Conservation (phyloP, 306 rosid genomes). For the Comarum palustre region DNA sequence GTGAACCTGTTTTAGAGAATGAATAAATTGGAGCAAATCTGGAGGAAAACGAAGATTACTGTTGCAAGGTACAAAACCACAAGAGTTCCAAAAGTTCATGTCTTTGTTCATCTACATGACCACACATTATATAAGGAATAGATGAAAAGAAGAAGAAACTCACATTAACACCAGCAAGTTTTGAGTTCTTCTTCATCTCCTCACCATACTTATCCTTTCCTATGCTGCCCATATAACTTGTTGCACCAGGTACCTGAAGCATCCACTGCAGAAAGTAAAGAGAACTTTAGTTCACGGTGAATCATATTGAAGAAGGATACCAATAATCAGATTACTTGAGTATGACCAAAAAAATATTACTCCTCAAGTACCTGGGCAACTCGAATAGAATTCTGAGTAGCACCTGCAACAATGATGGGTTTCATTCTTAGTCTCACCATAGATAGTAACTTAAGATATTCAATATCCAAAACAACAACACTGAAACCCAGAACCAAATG, state of each 20-base stretch:
- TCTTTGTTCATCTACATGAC: background rate
- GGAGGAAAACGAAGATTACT: background rate
- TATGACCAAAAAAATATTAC: background rate
- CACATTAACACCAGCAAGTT: conserved; percentile 77
- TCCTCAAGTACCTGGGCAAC: conserved; percentile 73
- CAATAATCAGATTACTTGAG: background rate
- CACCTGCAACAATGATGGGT: conserved; percentile 48
- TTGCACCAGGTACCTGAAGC: conserved; percentile 87
- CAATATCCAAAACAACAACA: background rate
- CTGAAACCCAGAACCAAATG: background rate
- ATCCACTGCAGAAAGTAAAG: conserved; percentile 52
- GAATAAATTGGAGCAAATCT: background rate
- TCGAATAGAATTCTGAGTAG: conserved; percentile 83
- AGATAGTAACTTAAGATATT: background rate
- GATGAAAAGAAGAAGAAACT: conserved; percentile 19
- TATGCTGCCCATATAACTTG: conserved; percentile 85
- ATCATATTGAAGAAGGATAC: background rate
- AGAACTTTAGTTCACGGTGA: background rate
- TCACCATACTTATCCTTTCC: conserved; percentile 95
- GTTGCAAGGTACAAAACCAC: background rate
- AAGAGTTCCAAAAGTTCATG: background rate
- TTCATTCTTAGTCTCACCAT: no score
- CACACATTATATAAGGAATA: background rate
- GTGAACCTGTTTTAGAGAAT: conserved; percentile 52
- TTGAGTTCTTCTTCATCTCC: conserved; percentile 70